A percentile compares a stretch with the other conserved stretches of the same genome.
Conservation (phyloP, 2,329 filamentous ascomycete genomes). For the Corinectria fuckeliana region DNA sequence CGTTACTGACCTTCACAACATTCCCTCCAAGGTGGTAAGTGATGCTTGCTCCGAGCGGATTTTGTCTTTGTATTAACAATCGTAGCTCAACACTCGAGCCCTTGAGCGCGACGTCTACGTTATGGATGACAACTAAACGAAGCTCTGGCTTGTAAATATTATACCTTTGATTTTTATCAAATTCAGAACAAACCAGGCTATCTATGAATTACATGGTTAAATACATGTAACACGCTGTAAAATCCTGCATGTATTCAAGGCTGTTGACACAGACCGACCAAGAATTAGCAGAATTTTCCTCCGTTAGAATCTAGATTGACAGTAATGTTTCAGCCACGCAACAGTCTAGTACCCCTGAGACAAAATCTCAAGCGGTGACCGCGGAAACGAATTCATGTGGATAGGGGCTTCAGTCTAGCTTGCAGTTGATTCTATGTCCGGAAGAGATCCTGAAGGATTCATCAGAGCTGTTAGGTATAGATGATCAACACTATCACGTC, state of each 20-base stretch:
- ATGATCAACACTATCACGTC: slow-evolving; percentile 44
- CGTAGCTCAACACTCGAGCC: slow-evolving; percentile 34
- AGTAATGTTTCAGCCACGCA: slow-evolving; percentile 39
- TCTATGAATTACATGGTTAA: neutral
- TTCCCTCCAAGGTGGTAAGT: slow-evolving; percentile 32
- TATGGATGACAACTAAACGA: slow-evolving; percentile 23
- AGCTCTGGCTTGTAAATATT: neutral
- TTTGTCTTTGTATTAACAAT: slow-evolving; percentile 2
- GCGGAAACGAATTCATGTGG: slow-evolving; percentile 47
- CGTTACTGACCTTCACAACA: slow-evolving; percentile 36
- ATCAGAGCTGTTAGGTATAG: slow-evolving; percentile 46
- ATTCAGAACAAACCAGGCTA: neutral
- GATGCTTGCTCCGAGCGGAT: too few relatives aligned
- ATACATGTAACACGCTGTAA: neutral
- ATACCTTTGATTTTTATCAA: neutral
- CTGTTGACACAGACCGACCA: too few relatives aligned
- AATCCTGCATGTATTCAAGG: too few relatives aligned
- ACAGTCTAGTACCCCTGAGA: slow-evolving; percentile 29
- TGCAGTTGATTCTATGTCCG: slow-evolving; percentile 42
- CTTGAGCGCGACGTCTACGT: slow-evolving; percentile 37
- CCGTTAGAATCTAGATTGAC: slow-evolving; percentile 27
- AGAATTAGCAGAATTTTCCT: neutral
- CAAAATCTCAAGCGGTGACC: slow-evolving; percentile 42
- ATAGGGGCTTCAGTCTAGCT: slow-evolving; percentile 42
- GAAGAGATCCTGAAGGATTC: slow-evolving; percentile 43